Percentiles rank a stretch among this genome's conserved stretches.
Evolutionary conservation across 2,329 filamentous ascomycete species (phyloP).

Genomic region (Fusarium sp.): DNA sequence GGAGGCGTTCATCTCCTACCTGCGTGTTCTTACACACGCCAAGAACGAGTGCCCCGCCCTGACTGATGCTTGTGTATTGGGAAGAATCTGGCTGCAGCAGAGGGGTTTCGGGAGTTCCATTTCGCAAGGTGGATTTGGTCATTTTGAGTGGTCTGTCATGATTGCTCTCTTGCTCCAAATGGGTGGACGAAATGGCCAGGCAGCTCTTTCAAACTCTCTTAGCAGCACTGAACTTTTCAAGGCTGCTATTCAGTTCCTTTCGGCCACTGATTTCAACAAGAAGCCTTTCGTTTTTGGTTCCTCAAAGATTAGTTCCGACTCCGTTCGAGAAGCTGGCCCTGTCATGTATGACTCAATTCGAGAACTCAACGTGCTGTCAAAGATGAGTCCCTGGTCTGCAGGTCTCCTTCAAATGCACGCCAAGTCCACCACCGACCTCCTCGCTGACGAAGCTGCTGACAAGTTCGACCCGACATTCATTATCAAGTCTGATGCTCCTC

Average conservation of each 20-base stretch:
- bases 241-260: conserved; percentile 88
- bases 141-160: conserved; percentile 89
- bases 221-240: conserved; percentile 97
- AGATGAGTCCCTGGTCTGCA: conserved; percentile 91
- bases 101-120: conserved; percentile 79
- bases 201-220: conserved; percentile 81
- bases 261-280: conserved; percentile 76
- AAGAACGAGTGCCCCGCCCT: conserved; percentile 78
- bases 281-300: conserved; percentile 69
- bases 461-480: conserved; percentile 92
- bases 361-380: conserved; percentile 85
- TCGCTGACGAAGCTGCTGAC: conserved; percentile 79
- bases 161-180: conserved; percentile 83
- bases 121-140: conserved; percentile 86
- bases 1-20: conserved; percentile 76
- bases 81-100: conserved; percentile 89
- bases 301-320: conserved; percentile 49
- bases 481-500: conserved; percentile 63
- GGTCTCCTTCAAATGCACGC: conserved; percentile 79
- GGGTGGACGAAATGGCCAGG: conserved; percentile 77
- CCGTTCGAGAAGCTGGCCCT: conserved; percentile 64
- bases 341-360: conserved; percentile 82
- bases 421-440: conserved; percentile 76
- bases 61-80: conserved; percentile 85
- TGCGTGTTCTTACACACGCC: conserved; percentile 79